Evolutionary conservation across 2,329 filamentous ascomycete genomes (phyloP), one percentile per base, ranked within the genome.

Genomic region (Penicillium occitanis): DNA sequence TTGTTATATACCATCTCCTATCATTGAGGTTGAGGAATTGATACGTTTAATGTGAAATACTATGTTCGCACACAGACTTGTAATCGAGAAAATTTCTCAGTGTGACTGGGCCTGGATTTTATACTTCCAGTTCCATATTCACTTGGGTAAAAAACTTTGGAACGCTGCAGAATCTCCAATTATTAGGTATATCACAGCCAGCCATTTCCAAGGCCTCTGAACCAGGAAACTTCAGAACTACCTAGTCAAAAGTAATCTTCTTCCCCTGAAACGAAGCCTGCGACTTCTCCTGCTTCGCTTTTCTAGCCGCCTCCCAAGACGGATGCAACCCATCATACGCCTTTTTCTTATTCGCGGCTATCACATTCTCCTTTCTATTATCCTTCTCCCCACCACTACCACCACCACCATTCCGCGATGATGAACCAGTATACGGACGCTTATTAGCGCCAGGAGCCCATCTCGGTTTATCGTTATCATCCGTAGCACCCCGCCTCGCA

Each of bases 291-390:
- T 81, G 78, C 77, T 89, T 89, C 14, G 84, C 83, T 72, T 81
- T 81, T 78, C 85, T 86, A 35, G 85, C 86, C 6, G 87, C 87
- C 74, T 86, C 83, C 87, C 87, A 90, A 64, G 85, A 88, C 22
- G 87, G 87, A 82, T 90, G 87, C 70, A 89, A 70, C 5, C 84
- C 77, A 10, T 85, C 85, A 50, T 59, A 33, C 67, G 77, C 70
- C n/a, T 25, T 57, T 22, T 50, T 50, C 14, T 8, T 64, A 46
- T 66, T 51, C 40, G 65, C 58, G 17, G 60, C 44, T 28, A 53
- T n/a, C 22, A 44, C 53, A 73, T 17, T 57, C 65, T 65, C 60
- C 37, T 50, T 72, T 61, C 71, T 59, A 51, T 35, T 72, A 19
- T 73, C 73, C 6, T 70, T 70, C 22, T 70, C 50, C 5, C 19